A percentile compares a stretch with the other conserved stretches of the same genome.
phyloP scores from a whole-genome alignment of 75 land plant species.

The Cupressus sempervirens region DNA sequence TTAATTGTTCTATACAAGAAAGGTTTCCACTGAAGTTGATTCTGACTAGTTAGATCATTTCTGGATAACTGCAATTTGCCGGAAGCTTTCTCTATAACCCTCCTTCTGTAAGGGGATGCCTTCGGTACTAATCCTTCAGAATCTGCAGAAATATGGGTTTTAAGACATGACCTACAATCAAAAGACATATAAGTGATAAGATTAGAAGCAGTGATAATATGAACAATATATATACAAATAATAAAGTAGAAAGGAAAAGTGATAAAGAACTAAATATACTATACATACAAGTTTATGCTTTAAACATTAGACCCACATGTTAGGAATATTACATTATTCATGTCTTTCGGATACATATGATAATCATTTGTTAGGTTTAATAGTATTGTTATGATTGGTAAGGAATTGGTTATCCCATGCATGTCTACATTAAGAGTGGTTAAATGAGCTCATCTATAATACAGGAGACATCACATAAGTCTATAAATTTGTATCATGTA shows the following conservation, averaged over 20 bases:
- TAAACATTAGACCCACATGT: not conserved
- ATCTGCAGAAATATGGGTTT: not conserved
- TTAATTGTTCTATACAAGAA: conserved; percentile 1
- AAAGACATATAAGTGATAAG: not conserved
- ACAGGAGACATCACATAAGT: too few relatives aligned
- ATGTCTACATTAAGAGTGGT: too few relatives aligned
- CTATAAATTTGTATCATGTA: too few relatives aligned
- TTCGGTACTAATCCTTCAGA: not conserved
- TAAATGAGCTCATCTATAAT: too few relatives aligned
- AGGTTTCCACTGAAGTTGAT: conserved; percentile 7
- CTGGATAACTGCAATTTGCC: not conserved
- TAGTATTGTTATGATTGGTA: too few relatives aligned
- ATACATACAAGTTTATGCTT: not conserved
- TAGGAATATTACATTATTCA: too few relatives aligned
- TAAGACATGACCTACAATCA: not conserved
- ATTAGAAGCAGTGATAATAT: not conserved
- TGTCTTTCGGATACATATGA: too few relatives aligned
- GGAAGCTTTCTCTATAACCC: not conserved
- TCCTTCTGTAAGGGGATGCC: not conserved
- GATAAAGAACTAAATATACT: not conserved
- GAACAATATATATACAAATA: not conserved
- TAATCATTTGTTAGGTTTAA: too few relatives aligned
- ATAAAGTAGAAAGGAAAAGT: not conserved
- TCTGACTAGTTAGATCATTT: not conserved
- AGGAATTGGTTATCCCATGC: too few relatives aligned